Evolutionary conservation across 768 basidiomycete genomes (phyloP).

Genomic region (Mycena epipterygia): DNA sequence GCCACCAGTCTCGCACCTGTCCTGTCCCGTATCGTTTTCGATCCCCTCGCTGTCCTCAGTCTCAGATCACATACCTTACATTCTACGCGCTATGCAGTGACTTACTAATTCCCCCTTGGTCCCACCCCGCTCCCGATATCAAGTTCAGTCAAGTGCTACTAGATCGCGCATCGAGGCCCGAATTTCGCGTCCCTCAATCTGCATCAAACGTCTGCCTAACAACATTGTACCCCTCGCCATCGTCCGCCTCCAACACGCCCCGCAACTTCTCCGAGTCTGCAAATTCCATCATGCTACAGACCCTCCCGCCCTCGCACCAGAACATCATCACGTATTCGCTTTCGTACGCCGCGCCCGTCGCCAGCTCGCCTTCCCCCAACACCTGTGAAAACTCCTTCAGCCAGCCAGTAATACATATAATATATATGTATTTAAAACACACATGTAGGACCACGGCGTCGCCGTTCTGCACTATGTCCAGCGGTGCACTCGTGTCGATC

Average conservation of each 20-base stretch:
- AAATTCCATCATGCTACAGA: conserved; percentile 14
- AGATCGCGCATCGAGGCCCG: too few relatives aligned
- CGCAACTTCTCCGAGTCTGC: background rate
- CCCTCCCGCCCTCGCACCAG: conserved; percentile 7
- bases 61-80: too few relatives aligned
- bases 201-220: background rate
- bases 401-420: too few relatives aligned
- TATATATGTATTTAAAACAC: background rate
- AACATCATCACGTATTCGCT: background rate
- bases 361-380: background rate
- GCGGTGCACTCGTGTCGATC: background rate
- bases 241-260: background rate
- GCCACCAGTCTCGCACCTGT: too few relatives aligned
- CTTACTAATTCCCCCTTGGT: too few relatives aligned
- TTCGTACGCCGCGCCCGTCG: background rate
- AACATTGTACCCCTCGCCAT: background rate
- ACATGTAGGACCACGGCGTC: conserved; percentile 9
- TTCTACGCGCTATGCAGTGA: too few relatives aligned
- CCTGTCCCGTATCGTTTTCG: too few relatives aligned
- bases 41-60: too few relatives aligned
- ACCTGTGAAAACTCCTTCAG: too few relatives aligned
- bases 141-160: too few relatives aligned
- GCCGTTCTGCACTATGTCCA: background rate
- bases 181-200: too few relatives aligned
- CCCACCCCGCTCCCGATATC: too few relatives aligned